These are phyloP conservation scores for Aspergillus sp. DNA, from an alignment of 2,329 filamentous ascomycete genomes.

Conservation along the genomic window DNA sequence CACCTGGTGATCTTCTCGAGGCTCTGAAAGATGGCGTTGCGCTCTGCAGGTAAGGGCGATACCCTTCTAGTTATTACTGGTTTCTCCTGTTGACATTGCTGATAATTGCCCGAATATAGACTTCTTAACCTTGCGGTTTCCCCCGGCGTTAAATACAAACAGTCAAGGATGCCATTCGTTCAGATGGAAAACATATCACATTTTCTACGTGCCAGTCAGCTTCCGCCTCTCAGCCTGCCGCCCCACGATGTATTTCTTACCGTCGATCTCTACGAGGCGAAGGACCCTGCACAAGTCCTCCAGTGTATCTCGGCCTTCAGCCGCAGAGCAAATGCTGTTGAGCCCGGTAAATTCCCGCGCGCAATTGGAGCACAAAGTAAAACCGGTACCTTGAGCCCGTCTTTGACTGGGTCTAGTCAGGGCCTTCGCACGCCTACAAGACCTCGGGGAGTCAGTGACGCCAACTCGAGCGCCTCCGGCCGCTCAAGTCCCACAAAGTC, in stretches of 20 bases:
- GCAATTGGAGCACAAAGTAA: constrained; percentile 72
- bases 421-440: constrained; percentile 40
- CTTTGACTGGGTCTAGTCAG: constrained; percentile 63
- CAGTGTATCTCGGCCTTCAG: constrained; percentile 93
- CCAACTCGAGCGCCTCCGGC: constrained; percentile 41
- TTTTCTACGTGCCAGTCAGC: constrained; percentile 85
- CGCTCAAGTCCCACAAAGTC: constrained; percentile 64
- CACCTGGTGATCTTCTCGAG: constrained; percentile 75
- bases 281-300: constrained; percentile 92
- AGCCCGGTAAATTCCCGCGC: constrained; percentile 71
- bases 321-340: constrained; percentile 72
- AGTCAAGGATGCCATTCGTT: constrained; percentile 93
- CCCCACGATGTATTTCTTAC: constrained; percentile 96
- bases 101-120: constrained; percentile 45
- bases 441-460: constrained; percentile 54
- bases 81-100: not conserved
- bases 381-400: constrained; percentile 62
- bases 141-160: constrained; percentile 83
- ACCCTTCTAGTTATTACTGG: not conserved
- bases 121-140: constrained; percentile 78
- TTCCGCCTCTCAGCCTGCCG: constrained; percentile 79
- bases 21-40: constrained; percentile 86
- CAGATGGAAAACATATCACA: constrained; percentile 99
- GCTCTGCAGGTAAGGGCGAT: constrained; percentile 72
- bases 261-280: constrained; percentile 91